A percentile compares a stretch with the other conserved stretches of the same genome.
phyloP scores from a whole-genome alignment of 805 yeast species.

The Saccharomycopsis sp. region DNA sequence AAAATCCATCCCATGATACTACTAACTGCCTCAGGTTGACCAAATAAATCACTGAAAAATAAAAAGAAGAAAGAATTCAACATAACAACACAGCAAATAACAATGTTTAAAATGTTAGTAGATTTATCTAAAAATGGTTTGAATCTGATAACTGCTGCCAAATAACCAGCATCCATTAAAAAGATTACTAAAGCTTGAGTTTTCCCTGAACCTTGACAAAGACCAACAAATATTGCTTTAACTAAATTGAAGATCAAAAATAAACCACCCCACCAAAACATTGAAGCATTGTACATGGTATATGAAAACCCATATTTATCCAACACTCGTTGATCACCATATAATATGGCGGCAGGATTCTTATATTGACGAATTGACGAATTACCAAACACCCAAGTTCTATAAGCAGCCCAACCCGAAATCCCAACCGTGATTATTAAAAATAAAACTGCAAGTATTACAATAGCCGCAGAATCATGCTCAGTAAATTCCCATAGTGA shows the following conservation, averaged over 20 bases:
- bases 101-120: constrained; percentile 69
- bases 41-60: constrained; percentile 79
- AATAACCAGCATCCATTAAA: constrained; percentile 65
- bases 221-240: constrained; percentile 67
- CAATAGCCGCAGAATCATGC: constrained; percentile 81
- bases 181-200: constrained; percentile 74
- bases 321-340: constrained; percentile 67
- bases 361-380: constrained; percentile 51
- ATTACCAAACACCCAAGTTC: constrained; percentile 57
- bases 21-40: constrained; percentile 69
- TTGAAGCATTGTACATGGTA: constrained; percentile 77
- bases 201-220: constrained; percentile 76
- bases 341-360: constrained; percentile 82
- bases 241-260: constrained; percentile 52
- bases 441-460: constrained; percentile 71
- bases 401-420: constrained; percentile 57
- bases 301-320: constrained; percentile 83
- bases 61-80: constrained; percentile 78
- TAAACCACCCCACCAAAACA: constrained; percentile 78
- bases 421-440: constrained; percentile 54
- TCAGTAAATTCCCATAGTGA: constrained; percentile 84
- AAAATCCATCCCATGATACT: constrained; percentile 91
- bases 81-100: constrained; percentile 64
- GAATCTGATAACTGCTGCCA: constrained; percentile 52
- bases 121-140: constrained; percentile 78